Evolutionary conservation across 2,329 filamentous ascomycete species (phyloP).

Genomic region (Aspergillus floridensis): DNA sequence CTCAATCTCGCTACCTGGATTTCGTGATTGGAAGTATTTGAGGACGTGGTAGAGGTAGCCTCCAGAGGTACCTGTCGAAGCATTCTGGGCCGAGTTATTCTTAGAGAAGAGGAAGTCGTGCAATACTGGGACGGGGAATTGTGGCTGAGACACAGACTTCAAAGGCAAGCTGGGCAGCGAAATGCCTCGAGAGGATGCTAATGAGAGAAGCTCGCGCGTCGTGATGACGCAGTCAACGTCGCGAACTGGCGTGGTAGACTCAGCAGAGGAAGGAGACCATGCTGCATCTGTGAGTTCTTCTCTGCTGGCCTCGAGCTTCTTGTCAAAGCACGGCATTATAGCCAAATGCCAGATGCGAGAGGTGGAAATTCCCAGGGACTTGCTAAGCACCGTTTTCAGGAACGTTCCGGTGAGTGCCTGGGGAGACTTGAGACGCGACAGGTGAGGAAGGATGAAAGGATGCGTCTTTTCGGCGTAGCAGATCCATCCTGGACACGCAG

Average conservation of each 20-base stretch:
- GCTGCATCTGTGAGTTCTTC: constrained; percentile 81
- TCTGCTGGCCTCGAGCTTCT: constrained; percentile 93
- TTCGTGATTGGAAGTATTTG: constrained; percentile 65
- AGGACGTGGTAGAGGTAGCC: constrained; percentile 87
- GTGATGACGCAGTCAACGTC: constrained; percentile 99
- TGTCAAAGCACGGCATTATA: constrained; percentile 98
- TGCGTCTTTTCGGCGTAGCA: constrained; percentile 99
- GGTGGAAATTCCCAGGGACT: constrained; percentile 67
- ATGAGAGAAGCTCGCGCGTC: constrained; percentile 86
- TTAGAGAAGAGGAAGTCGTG: constrained; percentile 71
- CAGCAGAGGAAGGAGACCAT: constrained; percentile 54
- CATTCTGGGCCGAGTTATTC: constrained; percentile 41
- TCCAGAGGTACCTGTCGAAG: constrained; percentile 74
- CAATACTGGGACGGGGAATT: constrained; percentile 72
- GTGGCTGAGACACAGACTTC: constrained; percentile 49
- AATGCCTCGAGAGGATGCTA: constrained; percentile 76
- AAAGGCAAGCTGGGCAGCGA: constrained; percentile 71
- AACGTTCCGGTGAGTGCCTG: constrained; percentile 89
- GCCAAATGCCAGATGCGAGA: constrained; percentile 90
- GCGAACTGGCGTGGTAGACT: constrained; percentile 55
- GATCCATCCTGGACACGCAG: constrained; percentile 95
- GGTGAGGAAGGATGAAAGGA: constrained; percentile 83
- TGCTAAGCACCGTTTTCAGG: constrained; percentile 80
- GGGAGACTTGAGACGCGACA: constrained; percentile 88
- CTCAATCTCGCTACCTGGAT: constrained; percentile 70